Evolutionary conservation across 2,329 filamentous ascomycete species (phyloP).

Genomic region (Xylaria arbuscula): DNA sequence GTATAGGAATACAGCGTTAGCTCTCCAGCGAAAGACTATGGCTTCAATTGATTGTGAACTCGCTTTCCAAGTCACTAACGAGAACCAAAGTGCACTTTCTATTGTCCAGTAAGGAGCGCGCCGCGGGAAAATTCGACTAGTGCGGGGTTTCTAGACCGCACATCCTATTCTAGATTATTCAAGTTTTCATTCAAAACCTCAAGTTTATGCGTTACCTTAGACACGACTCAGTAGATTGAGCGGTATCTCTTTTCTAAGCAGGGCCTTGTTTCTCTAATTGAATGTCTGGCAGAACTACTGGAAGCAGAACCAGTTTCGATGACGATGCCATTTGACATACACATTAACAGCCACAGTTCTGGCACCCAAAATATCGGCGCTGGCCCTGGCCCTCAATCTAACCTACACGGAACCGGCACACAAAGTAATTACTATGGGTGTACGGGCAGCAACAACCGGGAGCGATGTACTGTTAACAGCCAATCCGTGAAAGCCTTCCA

Average conservation of each 20-base stretch:
- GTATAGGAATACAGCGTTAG: too few relatives aligned
- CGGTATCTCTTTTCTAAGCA: not conserved
- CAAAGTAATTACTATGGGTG: constrained; percentile 18
- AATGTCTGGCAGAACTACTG: too few relatives aligned
- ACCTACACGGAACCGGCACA: not conserved
- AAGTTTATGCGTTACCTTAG: too few relatives aligned
- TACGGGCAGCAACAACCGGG: not conserved
- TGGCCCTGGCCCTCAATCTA: constrained; percentile 3
- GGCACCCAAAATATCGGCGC: constrained; percentile 7
- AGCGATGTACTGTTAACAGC: not conserved
- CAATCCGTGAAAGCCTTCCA: not conserved
- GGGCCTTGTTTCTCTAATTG: not conserved
- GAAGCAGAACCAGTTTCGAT: not conserved
- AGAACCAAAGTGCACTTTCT: not conserved
- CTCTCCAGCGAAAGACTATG: too few relatives aligned
- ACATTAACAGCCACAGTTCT: not conserved
- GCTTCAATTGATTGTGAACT: too few relatives aligned
- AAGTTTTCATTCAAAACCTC: too few relatives aligned
- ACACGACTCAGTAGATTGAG: too few relatives aligned
- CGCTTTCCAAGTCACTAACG: not conserved
- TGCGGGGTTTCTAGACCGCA: constrained; percentile 1
- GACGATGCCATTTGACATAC: not conserved
- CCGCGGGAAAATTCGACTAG: not conserved
- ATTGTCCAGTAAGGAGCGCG: not conserved
- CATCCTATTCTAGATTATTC: not conserved